These are phyloP conservation scores for Yarrowia divulgata DNA, from an alignment of 805 yeast species.

Conservation along the genomic window DNA sequence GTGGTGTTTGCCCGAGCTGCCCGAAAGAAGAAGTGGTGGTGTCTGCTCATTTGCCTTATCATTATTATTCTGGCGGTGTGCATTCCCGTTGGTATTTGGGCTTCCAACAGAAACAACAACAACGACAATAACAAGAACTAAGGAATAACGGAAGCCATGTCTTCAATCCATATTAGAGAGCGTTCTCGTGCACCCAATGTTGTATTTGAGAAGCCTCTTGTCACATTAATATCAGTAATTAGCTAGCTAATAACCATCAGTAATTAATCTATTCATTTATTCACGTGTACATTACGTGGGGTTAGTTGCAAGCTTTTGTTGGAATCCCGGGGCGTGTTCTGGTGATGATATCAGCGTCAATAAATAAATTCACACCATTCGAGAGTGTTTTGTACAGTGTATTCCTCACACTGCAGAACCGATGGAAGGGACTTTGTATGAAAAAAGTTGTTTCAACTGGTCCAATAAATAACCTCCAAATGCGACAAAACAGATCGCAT, in stretches of 20 bases:
- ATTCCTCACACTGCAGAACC: neutral
- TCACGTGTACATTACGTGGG: too few relatives aligned
- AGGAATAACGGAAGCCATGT: too few relatives aligned
- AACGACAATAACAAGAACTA: neutral
- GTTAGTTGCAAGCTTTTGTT: too few relatives aligned
- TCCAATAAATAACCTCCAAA: neutral
- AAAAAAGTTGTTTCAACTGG: too few relatives aligned
- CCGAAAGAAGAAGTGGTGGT: slow-evolving; percentile 4
- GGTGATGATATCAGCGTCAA: too few relatives aligned
- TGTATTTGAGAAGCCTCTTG: too few relatives aligned
- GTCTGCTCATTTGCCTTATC: neutral
- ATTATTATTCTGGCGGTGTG: neutral
- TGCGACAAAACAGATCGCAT: neutral
- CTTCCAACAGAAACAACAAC: neutral
- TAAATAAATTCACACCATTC: too few relatives aligned
- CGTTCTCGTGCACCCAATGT: too few relatives aligned
- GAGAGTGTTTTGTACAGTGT: too few relatives aligned
- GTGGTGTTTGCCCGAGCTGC: neutral
- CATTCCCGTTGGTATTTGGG: neutral
- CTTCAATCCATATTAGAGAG: too few relatives aligned
- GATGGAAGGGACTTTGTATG: neutral
- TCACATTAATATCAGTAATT: neutral
- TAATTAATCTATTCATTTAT: neutral
- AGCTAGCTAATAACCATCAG: neutral
- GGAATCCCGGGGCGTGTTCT: too few relatives aligned